Evolutionary conservation across 2,329 filamentous ascomycete genomes (phyloP), one percentile per base, ranked within the genome.

Genomic region (Colletotrichum tropicicola): DNA sequence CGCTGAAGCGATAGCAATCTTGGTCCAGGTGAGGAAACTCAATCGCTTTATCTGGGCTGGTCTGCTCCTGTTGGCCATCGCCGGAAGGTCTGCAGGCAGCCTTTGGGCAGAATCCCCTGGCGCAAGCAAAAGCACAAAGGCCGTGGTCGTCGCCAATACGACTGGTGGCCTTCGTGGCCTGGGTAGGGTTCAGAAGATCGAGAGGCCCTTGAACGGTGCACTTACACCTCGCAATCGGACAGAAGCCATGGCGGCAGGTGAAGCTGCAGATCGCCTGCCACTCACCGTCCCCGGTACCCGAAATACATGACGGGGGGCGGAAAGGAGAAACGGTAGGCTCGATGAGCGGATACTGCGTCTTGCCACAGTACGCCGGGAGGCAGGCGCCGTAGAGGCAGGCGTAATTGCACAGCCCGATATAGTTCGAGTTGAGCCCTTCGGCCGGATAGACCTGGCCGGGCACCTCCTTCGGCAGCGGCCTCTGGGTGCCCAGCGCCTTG

Each of bases 381-480:
- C 80, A 83, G 60, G 83, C 82, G 0, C 80, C 81, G 68, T 82
- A 78, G 62, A 77, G 77, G 47, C 81, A 83, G 6, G 79, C 73
- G 59, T 75, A 59, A 6, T 51, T 48, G 17, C 55, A 65, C 17
- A 65, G 61, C 1, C 61, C 61, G 12, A 35, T 28, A 21, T 59
- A 65, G 15, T 35, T 65, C 19, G 39, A 54, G 32, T 35, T 39
- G 5, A 45, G 10, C 15, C 59, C 59, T 13, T 55, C 27, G 23
- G 37, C 52, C 21, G 55, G 43, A 9, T 32, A 23, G 23, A 27
- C 32, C 13, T 43, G 13, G 7, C 37, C 52, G 19, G 23, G 19
- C 13, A 12, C 13, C 32, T 45, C 35, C 12, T 21, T 28, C 13
- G 45, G 61, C n/a, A 54, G 12, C 6, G 70, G 68, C 8, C 66